Base-by-base conservation (phyloP, 768 basidiomycete genomes). In the Termitomyces sp. region DNA sequence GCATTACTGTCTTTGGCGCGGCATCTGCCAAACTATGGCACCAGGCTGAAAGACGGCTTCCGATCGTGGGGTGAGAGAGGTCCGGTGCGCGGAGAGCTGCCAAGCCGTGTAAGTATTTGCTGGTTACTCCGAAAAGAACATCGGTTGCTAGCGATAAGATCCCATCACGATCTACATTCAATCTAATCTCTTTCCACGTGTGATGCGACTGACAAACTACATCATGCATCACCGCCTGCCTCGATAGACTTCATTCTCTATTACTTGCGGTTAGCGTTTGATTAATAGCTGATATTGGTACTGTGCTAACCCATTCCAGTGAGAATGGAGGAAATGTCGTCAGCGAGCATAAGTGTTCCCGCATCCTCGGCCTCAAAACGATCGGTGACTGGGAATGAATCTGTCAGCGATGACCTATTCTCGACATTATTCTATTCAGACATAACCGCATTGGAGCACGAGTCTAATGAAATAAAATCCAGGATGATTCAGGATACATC, bases 131-230 rank as follows among this genome's bases (percentile, higher is more conserved):
- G n/a, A n/a, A n/a, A 28, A 28, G 7, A 28, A 28, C 28, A 28
- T n/a, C n/a, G 28, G 28, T 9, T 32, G 30, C 30, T 37, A 15
- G 46, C 21, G 47, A 48, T 48, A 48, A 48, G 48, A 49, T 49
- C 17, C 3, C 2, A 26, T 7, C 14, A 17, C 10, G 19, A 42
- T 42, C 41, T 42, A 26, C 10, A 26, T 38, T 26, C 37, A 11
- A 38, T 50, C 48, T 49, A 37, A 49, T 49, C 48, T 50, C 24
- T 14, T 37, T 5, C 44, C 53, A 53, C 44, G 53, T 53, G 53
- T n/a, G 28, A 40, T n/a, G 34, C n/a, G 12, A 37, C 35, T 12
- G 17, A 19, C 5, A 21, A 22, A 22, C 17, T 30, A 21, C 11
- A 48, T 47, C 54, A 11, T 1, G 19, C 45, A 48, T 47, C 46